Percentiles rank a stretch among this genome's conserved stretches.
phyloP scores from a whole-genome alignment of 306 rosid genomes.

The Parietaria judaica region DNA sequence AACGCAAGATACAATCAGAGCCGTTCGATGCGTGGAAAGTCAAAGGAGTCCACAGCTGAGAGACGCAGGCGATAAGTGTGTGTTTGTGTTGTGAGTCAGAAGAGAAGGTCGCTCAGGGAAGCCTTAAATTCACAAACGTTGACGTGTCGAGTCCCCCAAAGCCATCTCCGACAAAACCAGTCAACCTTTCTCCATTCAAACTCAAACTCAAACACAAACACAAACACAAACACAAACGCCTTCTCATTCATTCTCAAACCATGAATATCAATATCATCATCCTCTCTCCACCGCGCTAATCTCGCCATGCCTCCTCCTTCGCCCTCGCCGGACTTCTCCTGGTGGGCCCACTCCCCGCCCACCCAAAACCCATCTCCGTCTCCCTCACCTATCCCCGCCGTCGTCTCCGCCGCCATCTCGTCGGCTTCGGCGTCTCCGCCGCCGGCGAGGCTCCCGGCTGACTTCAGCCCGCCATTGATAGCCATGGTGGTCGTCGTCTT shows the following conservation, averaged over 20 bases:
- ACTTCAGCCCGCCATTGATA: slow-evolving; percentile 79
- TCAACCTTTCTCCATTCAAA: slow-evolving; percentile 15
- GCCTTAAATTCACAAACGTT: slow-evolving; percentile 19
- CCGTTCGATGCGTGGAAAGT: background rate
- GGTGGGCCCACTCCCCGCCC: background rate
- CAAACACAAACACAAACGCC: background rate
- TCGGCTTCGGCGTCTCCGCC: slow-evolving; percentile 15
- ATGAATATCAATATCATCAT: background rate
- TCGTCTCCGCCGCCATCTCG: slow-evolving; percentile 14
- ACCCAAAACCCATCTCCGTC: slow-evolving; percentile 18
- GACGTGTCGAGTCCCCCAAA: slow-evolving; percentile 14
- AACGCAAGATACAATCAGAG: background rate
- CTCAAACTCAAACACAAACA: background rate
- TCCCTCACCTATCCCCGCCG: background rate
- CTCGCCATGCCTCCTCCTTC: slow-evolving; percentile 15
- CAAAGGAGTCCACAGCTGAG: background rate
- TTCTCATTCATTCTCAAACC: background rate
- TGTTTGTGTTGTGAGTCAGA: too few relatives aligned
- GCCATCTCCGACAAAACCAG: slow-evolving; percentile 6
- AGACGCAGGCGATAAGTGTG: background rate
- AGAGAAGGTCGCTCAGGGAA: background rate
- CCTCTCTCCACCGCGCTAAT: slow-evolving; percentile 2
- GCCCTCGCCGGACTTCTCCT: slow-evolving; percentile 12
- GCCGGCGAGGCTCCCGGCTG: slow-evolving; percentile 47
- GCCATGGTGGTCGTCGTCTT: slow-evolving; percentile 89